Evolutionary conservation across 495 filamentous ascomycete genomes (phyloP).

Genomic region (Chlorociboria aeruginascens): DNA sequence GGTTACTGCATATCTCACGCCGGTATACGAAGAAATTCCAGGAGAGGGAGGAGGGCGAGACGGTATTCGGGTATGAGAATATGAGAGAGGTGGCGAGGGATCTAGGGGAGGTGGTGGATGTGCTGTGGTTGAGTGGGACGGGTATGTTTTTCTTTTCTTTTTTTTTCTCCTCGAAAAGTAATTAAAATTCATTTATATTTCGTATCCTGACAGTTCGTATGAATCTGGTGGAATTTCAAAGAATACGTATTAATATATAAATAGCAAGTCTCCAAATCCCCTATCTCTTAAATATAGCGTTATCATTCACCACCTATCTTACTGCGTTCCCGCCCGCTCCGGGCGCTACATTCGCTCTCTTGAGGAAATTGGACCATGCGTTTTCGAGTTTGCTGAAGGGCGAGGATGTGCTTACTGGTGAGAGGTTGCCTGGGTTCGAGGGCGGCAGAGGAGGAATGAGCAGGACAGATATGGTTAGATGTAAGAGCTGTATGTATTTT

Average conservation of each 20-base stretch:
- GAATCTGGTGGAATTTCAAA: neutral
- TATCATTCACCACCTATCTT: slow-evolving; percentile 53
- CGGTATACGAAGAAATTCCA: slow-evolving; percentile 66
- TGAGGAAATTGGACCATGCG: slow-evolving; percentile 66
- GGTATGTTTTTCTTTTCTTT: slow-evolving; percentile 41
- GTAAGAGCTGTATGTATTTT: slow-evolving; percentile 37
- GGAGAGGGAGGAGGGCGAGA: slow-evolving; percentile 31
- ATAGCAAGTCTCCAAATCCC: slow-evolving; percentile 73
- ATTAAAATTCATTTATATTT: neutral
- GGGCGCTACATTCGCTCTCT: slow-evolving; percentile 46
- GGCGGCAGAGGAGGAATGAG: slow-evolving; percentile 39
- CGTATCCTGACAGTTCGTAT: neutral
- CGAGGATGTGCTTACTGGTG: slow-evolving; percentile 50
- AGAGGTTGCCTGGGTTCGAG: slow-evolving; percentile 54
- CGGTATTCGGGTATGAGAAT: slow-evolving; percentile 48
- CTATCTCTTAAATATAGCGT: slow-evolving; percentile 65
- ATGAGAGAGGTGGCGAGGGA: slow-evolving; percentile 60
- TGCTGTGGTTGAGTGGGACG: slow-evolving; percentile 73
- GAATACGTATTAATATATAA: too few species aligned
- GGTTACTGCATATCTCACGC: slow-evolving; percentile 50
- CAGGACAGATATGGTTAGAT: slow-evolving; percentile 71
- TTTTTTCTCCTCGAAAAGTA: too few species aligned
- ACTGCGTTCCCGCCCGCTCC: slow-evolving; percentile 55
- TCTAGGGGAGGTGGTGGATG: slow-evolving; percentile 57
- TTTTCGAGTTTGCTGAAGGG: slow-evolving; percentile 63